Evolutionary conservation across 2,329 filamentous ascomycete genomes (phyloP).

Genomic region (Rhinocladiella similis): DNA sequence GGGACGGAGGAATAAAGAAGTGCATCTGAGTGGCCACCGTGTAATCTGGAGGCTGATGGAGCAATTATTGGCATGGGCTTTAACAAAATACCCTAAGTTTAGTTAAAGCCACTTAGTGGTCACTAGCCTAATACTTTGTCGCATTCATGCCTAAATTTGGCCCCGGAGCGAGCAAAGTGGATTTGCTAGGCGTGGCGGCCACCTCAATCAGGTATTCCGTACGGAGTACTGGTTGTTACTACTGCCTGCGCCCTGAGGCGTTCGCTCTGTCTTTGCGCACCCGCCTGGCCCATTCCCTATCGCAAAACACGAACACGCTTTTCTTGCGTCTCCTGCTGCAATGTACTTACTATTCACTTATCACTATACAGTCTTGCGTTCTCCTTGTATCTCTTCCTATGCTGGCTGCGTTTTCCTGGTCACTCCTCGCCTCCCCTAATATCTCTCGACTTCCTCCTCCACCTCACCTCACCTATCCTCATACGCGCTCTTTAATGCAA

Average conservation of each 20-base stretch:
- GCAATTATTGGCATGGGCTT: no score
- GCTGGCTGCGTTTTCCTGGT: background rate
- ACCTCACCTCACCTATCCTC: background rate
- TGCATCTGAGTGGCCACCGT: no score
- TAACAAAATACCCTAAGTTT: no score
- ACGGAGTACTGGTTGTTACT: background rate
- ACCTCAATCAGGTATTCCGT: background rate
- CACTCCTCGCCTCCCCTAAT: background rate
- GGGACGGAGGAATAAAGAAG: no score
- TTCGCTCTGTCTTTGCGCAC: background rate
- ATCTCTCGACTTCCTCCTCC: background rate
- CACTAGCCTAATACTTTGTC: no score
- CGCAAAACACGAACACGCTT: background rate
- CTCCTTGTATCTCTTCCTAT: background rate
- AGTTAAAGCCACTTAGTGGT: no score
- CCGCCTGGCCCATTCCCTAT: background rate
- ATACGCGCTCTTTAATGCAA: background rate
- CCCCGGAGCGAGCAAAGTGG: no score
- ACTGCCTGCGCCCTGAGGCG: background rate
- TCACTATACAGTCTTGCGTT: no score
- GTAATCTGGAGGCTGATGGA: no score
- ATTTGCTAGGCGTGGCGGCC: no score
- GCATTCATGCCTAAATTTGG: no score
- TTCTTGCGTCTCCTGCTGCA: background rate
- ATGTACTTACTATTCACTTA: background rate